phyloP scores from a whole-genome alignment of 805 yeast species.

The Hanseniaspora nectarophila region DNA sequence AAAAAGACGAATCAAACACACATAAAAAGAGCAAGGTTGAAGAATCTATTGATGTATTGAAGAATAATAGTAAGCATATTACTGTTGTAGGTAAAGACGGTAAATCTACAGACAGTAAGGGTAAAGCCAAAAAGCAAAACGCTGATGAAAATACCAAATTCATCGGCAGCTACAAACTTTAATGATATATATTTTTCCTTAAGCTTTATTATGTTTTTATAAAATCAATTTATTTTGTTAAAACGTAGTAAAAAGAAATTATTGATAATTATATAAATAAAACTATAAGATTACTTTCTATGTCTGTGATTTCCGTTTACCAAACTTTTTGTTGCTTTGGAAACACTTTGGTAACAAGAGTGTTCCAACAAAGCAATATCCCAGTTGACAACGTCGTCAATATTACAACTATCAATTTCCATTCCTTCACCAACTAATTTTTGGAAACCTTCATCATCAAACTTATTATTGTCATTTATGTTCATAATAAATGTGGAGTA shows the following conservation, averaged over 20 bases:
- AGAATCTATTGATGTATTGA: slow-evolving; percentile 55
- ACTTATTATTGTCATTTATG: slow-evolving; percentile 7
- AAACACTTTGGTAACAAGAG: slow-evolving; percentile 76
- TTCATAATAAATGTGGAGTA: slow-evolving; percentile 31
- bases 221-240: not conserved
- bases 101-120: slow-evolving; percentile 58
- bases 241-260: too few relatives aligned
- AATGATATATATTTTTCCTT: too few relatives aligned
- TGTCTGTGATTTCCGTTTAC: slow-evolving; percentile 8
- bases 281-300: slow-evolving; percentile 26
- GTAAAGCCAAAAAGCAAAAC: slow-evolving; percentile 41
- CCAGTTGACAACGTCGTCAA: slow-evolving; percentile 86
- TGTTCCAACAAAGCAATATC: slow-evolving; percentile 66
- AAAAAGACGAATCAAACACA: slow-evolving; percentile 20
- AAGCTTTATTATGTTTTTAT: not conserved
- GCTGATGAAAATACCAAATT: slow-evolving; percentile 15
- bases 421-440: slow-evolving; percentile 12
- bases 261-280: not conserved
- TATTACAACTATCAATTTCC: slow-evolving; percentile 51
- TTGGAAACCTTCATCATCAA: slow-evolving; percentile 11
- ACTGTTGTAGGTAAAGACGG: slow-evolving; percentile 70
- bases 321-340: slow-evolving; percentile 37
- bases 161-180: slow-evolving; percentile 24
- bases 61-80: slow-evolving; percentile 55
- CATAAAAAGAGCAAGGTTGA: slow-evolving; percentile 42